A percentile compares a stretch with the other conserved stretches of the same genome.
These are phyloP conservation scores for Suillus placidus DNA, from an alignment of 768 basidiomycete species.

Conservation along the genomic window DNA sequence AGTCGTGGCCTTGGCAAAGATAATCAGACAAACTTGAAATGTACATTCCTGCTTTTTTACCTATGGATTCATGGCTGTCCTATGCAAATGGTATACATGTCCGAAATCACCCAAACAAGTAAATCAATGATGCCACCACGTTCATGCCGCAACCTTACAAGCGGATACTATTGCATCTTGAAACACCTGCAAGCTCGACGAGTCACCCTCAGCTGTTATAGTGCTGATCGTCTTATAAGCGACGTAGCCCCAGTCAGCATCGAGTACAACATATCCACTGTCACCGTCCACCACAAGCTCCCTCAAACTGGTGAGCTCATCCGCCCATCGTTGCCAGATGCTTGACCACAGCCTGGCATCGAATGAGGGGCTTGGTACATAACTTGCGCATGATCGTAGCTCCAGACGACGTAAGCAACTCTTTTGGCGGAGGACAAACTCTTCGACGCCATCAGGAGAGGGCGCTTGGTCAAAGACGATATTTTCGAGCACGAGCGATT, in stretches of 20 bases:
- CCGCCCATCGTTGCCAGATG: conserved; percentile 28
- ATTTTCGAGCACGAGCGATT: conserved; percentile 31
- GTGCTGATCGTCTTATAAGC: conserved; percentile 16
- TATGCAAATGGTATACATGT: neutral
- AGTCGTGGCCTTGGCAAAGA: neutral
- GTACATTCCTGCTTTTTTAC: neutral
- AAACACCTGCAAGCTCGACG: neutral
- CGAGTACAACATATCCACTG: conserved; percentile 27
- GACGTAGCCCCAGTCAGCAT: conserved; percentile 26
- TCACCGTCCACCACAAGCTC: conserved; percentile 24
- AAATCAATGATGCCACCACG: neutral
- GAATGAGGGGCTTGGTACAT: conserved; percentile 18
- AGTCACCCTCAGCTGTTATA: neutral
- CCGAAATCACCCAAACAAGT: neutral
- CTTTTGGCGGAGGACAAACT: conserved; percentile 36
- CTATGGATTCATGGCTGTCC: neutral
- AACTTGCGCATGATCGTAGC: conserved; percentile 29
- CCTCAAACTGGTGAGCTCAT: conserved; percentile 25
- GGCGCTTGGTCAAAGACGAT: conserved; percentile 30
- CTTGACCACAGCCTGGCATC: conserved; percentile 29
- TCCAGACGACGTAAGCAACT: conserved; percentile 26
- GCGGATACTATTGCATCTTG: neutral
- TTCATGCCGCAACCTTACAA: neutral
- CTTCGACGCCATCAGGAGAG: conserved; percentile 28
- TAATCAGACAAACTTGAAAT: neutral